These are phyloP conservation scores for Coemansia sp. DNA, from an alignment of 192 early-diverging fungal genomes.

Conservation along the genomic window DNA sequence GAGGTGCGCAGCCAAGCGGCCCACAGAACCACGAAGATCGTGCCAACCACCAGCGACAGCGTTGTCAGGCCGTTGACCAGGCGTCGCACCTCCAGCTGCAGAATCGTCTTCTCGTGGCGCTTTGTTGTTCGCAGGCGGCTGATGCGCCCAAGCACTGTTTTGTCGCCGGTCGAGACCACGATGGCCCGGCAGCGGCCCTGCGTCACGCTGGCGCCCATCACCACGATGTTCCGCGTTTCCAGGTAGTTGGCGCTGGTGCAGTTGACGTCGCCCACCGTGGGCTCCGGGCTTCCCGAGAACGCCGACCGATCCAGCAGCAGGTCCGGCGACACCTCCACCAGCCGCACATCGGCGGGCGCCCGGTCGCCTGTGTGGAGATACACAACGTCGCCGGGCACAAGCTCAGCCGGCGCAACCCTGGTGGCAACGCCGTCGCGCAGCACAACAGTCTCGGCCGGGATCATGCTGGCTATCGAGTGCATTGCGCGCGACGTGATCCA, in stretches of 20 bases:
- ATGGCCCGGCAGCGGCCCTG: slow-evolving; percentile 73
- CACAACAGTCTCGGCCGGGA: slow-evolving; percentile 64
- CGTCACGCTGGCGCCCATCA: slow-evolving; percentile 70
- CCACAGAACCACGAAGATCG: slow-evolving; percentile 57
- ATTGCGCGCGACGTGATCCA: slow-evolving; percentile 68
- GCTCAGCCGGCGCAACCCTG: slow-evolving; percentile 55
- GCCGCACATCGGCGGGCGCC: slow-evolving; percentile 76
- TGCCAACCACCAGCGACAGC: slow-evolving; percentile 54
- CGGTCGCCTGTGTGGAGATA: slow-evolving; percentile 64
- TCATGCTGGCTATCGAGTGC: slow-evolving; percentile 71
- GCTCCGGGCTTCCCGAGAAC: slow-evolving; percentile 76
- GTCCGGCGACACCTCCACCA: slow-evolving; percentile 64
- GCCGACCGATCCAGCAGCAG: slow-evolving; percentile 76
- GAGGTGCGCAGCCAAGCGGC: slow-evolving; percentile 59
- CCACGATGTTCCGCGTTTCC: slow-evolving; percentile 81
- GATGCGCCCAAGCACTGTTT: slow-evolving; percentile 76
- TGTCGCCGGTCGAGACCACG: slow-evolving; percentile 76
- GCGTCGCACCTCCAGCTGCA: slow-evolving; percentile 66
- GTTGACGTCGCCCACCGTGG: slow-evolving; percentile 62
- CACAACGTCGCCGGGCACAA: slow-evolving; percentile 80
- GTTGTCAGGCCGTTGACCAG: slow-evolving; percentile 73
- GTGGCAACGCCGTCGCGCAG: slow-evolving; percentile 65
- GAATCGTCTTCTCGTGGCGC: slow-evolving; percentile 60
- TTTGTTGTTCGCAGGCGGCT: slow-evolving; percentile 57
- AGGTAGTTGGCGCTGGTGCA: slow-evolving; percentile 72